These are phyloP conservation scores for Prototheca wickerhamii DNA, from an alignment of 163 green algal genomes.

Conservation along the genomic window DNA sequence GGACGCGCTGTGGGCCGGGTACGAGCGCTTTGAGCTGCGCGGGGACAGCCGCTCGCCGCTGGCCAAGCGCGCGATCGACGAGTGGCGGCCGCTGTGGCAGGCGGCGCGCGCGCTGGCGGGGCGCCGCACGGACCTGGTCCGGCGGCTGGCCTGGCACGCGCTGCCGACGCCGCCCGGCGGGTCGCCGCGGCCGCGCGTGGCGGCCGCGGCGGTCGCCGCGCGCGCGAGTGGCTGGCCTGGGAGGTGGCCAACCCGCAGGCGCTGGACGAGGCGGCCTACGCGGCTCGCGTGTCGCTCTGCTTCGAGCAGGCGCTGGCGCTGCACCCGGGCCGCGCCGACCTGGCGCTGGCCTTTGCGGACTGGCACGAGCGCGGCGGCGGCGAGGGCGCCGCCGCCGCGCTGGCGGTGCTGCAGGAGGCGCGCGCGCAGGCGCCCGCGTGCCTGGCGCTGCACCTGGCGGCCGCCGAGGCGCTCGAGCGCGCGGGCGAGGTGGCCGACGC, in stretches of 20 bases:
- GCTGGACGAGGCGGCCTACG: slow-evolving; percentile 42
- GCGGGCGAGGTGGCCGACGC: slow-evolving; percentile 39
- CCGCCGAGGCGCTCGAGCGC: slow-evolving; percentile 63
- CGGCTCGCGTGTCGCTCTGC: slow-evolving; percentile 48
- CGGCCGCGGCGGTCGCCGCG: slow-evolving; percentile 41
- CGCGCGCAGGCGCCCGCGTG: slow-evolving; percentile 48
- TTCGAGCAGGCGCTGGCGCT: slow-evolving; percentile 69
- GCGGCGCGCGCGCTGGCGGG: slow-evolving; percentile 12
- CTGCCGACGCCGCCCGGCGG: slow-evolving; percentile 9
- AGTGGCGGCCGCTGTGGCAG: slow-evolving; percentile 64
- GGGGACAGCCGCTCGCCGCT: slow-evolving; percentile 44
- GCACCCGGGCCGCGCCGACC: slow-evolving; percentile 48
- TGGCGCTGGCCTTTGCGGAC: slow-evolving; percentile 60
- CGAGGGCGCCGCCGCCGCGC: slow-evolving; percentile 23
- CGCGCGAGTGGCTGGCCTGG: slow-evolving; percentile 66
- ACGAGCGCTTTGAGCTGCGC: slow-evolving; percentile 74
- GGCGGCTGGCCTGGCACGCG: background rate
- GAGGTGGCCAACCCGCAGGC: slow-evolving; percentile 73
- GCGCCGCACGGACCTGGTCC: background rate
- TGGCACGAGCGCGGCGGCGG: slow-evolving; percentile 43
- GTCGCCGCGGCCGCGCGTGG: background rate
- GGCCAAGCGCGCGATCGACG: slow-evolving; percentile 56
- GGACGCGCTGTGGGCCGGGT: slow-evolving; percentile 73
- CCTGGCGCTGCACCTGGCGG: slow-evolving; percentile 62
- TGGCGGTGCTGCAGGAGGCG: slow-evolving; percentile 37